Base-by-base conservation (phyloP, 2,329 filamentous ascomycete genomes). In the Neopestalotiopsis rosae region DNA sequence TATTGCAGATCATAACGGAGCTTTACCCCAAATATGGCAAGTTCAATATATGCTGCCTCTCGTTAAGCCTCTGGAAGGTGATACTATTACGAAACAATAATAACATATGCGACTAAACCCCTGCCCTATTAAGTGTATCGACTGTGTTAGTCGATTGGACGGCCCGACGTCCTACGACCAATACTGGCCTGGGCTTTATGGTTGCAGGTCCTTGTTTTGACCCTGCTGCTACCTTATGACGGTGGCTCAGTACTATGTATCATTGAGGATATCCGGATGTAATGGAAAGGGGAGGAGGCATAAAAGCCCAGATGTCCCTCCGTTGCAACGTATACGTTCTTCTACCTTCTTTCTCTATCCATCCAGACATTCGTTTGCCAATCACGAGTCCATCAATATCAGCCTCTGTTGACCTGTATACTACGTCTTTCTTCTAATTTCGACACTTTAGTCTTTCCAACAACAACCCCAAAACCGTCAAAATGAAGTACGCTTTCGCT, bases 401-500 rank as follows among this genome's bases (percentile, higher is more conserved):
- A 67, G 61, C 34, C 17, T 28, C 61, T 28, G 65, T 61, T 67
- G 65, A 59, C 65, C 24, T 66, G 64, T 66, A 66, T 59, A 66
- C 17, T 61, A 61, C 30, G 32, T 14, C 63, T 30, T 38, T 34
- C 34, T 57, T 24, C 63, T 14, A 28, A 14, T 45, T 45, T 38
- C 10, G 34, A 38, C 34, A 38, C 34, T 38, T 1, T 38, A 38
- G 34, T 38, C 34, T 38, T 63, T 38, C 24, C 30, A 34, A 57
- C 7, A 28, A 38, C 32, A 68, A 52, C 45, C 65, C 67, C 57
- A 10, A 10, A 34, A 42, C 61, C 61, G 40, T 28, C 71, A 76
- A 71, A 7, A 76, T 76, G 75, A 76, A 74, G 72, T 76, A 72
- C 72, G 24, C 69, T 52, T 58, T 73, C 68, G 70, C 70, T 58